These are phyloP conservation scores for Pseudogymnoascus sp. DNA, from an alignment of 2,329 filamentous ascomycete genomes.

Conservation along the genomic window DNA sequence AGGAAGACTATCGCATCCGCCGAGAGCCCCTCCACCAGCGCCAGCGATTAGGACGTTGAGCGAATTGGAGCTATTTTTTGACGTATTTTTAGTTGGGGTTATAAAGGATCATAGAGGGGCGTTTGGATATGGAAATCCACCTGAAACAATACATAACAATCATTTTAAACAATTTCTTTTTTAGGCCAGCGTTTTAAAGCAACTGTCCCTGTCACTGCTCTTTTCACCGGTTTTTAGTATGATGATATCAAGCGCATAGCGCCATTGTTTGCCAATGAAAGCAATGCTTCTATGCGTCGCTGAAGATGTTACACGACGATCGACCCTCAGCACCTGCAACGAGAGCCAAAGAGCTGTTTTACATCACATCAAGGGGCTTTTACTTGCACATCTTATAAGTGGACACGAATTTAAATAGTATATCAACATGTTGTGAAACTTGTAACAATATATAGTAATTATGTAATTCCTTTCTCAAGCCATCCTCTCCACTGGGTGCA, in stretches of 20 bases:
- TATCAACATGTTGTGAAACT: not conserved
- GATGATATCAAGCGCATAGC: too few species aligned
- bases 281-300: too few species aligned
- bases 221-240: too few species aligned
- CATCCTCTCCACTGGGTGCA: not conserved
- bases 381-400: too few species aligned
- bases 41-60: not conserved
- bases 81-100: not conserved
- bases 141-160: not conserved
- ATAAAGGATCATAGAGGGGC: slow-evolving; percentile 5
- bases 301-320: too few species aligned
- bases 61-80: not conserved
- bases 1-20: not conserved
- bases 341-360: too few species aligned
- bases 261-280: too few species aligned
- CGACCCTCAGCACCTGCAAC: too few species aligned
- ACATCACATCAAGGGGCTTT: too few species aligned
- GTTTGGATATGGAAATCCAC: slow-evolving; percentile 1
- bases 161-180: not conserved
- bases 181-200: too few species aligned
- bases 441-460: not conserved
- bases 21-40: not conserved
- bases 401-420: not conserved
- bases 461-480: not conserved
- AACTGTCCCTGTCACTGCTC: too few species aligned